phyloP scores from a whole-genome alignment of 176 grass and related monocot species.

The Microstegium vimineum region DNA sequence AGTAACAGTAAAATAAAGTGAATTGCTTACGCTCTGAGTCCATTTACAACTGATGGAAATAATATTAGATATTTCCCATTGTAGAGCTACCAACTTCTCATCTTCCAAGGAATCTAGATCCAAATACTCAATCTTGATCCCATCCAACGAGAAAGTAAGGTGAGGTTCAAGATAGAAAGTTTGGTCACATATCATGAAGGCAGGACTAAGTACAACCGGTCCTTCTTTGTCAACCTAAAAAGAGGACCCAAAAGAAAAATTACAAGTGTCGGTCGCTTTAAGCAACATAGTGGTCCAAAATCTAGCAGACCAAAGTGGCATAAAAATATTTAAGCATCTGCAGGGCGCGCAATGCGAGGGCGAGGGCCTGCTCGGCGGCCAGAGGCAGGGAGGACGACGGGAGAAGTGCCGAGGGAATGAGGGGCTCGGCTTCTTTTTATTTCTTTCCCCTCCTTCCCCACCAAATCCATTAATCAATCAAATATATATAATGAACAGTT shows the following conservation, averaged over 20 bases:
- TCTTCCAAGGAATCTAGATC: constrained; percentile 40
- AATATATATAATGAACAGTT: background rate
- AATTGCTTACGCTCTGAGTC: constrained; percentile 54
- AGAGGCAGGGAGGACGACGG: no score
- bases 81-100: constrained; percentile 41
- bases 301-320: background rate
- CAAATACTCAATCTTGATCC: constrained; percentile 66
- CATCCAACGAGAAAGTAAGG: constrained; percentile 55
- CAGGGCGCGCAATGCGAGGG: no score
- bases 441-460: no score
- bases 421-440: no score
- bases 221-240: constrained; percentile 60
- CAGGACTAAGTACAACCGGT: constrained; percentile 48
- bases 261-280: background rate
- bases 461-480: no score
- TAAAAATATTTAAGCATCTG: constrained; percentile 10
- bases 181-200: constrained; percentile 50
- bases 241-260: constrained; percentile 6
- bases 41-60: constrained; percentile 60
- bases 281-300: constrained; percentile 25
- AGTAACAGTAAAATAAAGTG: constrained; percentile 18
- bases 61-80: constrained; percentile 61
- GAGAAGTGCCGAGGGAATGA: no score
- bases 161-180: constrained; percentile 43
- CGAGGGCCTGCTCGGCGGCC: no score